Conservation (phyloP, 192 early-diverging fungal species). For the Coemansia sp. region DNA sequence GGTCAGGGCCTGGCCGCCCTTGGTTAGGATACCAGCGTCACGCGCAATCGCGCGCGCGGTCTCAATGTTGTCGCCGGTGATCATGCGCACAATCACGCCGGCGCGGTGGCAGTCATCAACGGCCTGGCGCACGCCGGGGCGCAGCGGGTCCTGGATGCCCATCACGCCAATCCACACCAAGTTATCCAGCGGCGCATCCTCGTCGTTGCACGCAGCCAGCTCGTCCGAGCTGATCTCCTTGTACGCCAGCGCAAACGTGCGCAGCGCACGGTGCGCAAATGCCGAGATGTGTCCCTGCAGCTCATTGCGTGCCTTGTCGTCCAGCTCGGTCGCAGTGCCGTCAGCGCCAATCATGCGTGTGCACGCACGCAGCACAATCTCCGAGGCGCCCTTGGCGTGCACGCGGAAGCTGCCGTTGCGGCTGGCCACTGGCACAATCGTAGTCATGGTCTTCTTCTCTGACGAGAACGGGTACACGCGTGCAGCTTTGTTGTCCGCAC, state of each 20-base stretch:
- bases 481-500: conserved; percentile 52
- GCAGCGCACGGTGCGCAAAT: conserved; percentile 68
- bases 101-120: conserved; percentile 75
- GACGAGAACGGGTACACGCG: conserved; percentile 88
- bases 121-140: conserved; percentile 75
- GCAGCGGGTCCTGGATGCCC: conserved; percentile 87
- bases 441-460: conserved; percentile 87
- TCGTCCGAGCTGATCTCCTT: conserved; percentile 55
- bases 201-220: conserved; percentile 43
- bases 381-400: conserved; percentile 78
- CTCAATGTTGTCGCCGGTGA: conserved; percentile 78
- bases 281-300: conserved; percentile 55
- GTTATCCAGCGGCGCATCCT: conserved; percentile 57
- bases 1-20: conserved; percentile 71
- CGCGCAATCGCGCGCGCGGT: conserved; percentile 91
- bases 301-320: conserved; percentile 37
- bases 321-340: conserved; percentile 51
- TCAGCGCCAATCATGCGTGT: conserved; percentile 58
- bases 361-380: conserved; percentile 70
- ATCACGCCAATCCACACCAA: conserved; percentile 70
- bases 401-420: conserved; percentile 44
- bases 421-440: conserved; percentile 52
- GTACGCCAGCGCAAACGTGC: conserved; percentile 73
- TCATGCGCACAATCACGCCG: conserved; percentile 90
- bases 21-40: conserved; percentile 80